Evolutionary conservation across 257 asterid genomes (phyloP), one percentile per base, ranked within the genome.

Genomic region (Primulina eburnea): DNA sequence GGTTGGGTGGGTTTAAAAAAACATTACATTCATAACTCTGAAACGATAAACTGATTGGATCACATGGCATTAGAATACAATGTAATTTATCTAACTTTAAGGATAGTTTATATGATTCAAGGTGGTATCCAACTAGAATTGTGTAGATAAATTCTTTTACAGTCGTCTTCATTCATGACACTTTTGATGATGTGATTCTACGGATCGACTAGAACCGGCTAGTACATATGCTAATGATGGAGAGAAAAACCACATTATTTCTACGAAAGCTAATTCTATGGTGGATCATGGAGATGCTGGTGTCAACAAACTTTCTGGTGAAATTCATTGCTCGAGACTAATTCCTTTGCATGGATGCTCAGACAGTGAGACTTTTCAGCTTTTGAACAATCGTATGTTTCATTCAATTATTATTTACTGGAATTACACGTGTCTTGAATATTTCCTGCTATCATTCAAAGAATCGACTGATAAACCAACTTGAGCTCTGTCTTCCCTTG

Each of bases 151-250:
- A 37, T 69, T 58, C 7, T 74, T 55, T 16, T 28, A 26, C 40
- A 20, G 37, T 40, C 67, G 17, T 50, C 66, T 33, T 68, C 58
- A 24, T 67, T 77, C 64, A 55, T 71, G 56, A 34, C 57, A 24
- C 30, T 65, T 38, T 73, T 75, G 35, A 69, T 73, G 40, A 56
- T 50, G 73, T 66, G 52, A 70, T 71, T 70, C 40, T 80, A 80
- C 83, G 87, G 96, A 89, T 76, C 86, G 95, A 67, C 83, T 86
- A 37, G 97, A 90, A 75, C 82, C 93, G 72, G 86, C 84, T 52
- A 86, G 78, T 72, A 86, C 80, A 75, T 83, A 83, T 68, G 65
- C 60, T 61, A 85, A 76, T 82, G 97, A 91, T 62, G 91, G 87
- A 47, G 96, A 90, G 71, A 90, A 77, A 78, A 82, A 79, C 76